phyloP scores from a whole-genome alignment of 352 stramenopile species.

The Globisporangium mamillatum region DNA sequence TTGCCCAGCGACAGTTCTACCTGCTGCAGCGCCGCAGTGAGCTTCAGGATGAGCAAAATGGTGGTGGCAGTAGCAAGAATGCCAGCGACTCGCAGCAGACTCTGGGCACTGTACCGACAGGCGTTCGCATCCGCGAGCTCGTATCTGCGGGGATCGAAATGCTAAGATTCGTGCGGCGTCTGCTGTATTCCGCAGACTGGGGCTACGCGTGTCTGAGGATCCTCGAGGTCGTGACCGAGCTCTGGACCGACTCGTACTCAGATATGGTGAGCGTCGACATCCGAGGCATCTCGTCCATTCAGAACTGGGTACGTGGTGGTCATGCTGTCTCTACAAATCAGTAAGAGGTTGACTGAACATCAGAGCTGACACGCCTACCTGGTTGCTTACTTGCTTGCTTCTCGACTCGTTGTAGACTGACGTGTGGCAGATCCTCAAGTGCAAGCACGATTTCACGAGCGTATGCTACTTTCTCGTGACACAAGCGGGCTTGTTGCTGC shows the following conservation, averaged over 20 bases:
- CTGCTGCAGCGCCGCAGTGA: conserved; percentile 3
- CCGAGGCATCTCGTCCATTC: conserved; percentile 43
- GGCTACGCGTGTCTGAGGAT: conserved; percentile 28
- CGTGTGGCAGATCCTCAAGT: conserved; percentile 41
- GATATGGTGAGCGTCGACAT: conserved; percentile 53
- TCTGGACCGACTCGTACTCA: conserved; percentile 66
- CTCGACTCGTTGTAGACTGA: conserved; percentile 1
- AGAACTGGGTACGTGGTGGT: conserved; percentile 25
- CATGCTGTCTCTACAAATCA: background rate
- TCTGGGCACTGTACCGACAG: background rate
- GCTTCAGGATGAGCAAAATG: background rate
- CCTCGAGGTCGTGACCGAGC: conserved; percentile 30
- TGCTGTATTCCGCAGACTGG: conserved; percentile 17
- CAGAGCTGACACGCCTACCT: background rate
- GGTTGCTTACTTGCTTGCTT: background rate
- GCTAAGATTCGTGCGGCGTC: background rate
- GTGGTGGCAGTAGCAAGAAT: background rate
- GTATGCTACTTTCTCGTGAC: conserved; percentile 40
- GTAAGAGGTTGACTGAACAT: background rate
- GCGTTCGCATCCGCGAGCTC: background rate
- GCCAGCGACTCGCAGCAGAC: background rate
- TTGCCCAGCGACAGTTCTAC: background rate
- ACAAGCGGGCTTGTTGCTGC: conserved; percentile 32
- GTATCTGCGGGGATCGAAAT: background rate
- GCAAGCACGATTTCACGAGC: conserved; percentile 36